Conservation (phyloP, 129 eudicot genomes). For the Helianthus tuberosus region DNA sequence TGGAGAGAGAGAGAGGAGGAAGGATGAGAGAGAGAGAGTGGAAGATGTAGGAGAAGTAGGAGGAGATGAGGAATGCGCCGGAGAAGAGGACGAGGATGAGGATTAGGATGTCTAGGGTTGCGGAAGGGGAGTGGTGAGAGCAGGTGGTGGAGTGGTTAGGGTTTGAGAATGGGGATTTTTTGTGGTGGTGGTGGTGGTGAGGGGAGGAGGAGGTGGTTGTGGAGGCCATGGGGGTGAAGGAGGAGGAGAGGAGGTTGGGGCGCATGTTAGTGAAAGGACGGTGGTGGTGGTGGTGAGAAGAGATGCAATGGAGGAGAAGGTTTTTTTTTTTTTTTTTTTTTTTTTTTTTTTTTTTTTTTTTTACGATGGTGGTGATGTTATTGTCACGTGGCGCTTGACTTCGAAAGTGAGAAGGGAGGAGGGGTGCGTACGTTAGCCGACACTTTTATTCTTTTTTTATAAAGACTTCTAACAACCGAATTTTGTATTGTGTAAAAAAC, state of each 20-base stretch:
- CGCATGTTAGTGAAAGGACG: slow-evolving; percentile 70
- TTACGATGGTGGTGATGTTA: slow-evolving; percentile 24
- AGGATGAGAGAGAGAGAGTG: slow-evolving; percentile 64
- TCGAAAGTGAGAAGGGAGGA: slow-evolving; percentile 23
- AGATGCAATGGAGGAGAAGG: slow-evolving; percentile 7
- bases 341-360: slow-evolving; percentile 8
- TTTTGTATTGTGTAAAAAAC: too few species aligned
- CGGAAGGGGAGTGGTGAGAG: slow-evolving; percentile 70
- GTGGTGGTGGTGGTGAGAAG: slow-evolving; percentile 23
- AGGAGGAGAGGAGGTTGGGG: slow-evolving; percentile 50
- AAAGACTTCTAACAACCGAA: too few species aligned
- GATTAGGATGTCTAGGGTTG: slow-evolving; percentile 74
- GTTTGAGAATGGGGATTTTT: slow-evolving; percentile 40
- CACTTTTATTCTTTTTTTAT: neutral
- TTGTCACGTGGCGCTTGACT: slow-evolving; percentile 24
- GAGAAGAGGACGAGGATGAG: slow-evolving; percentile 72
- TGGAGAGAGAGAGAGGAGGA: slow-evolving; percentile 41
- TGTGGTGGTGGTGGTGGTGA: slow-evolving; percentile 36
- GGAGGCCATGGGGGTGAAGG: slow-evolving; percentile 46
- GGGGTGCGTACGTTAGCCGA: slow-evolving; percentile 47
- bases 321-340: neutral
- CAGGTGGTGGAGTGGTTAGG: slow-evolving; percentile 36
- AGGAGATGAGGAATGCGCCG: slow-evolving; percentile 68
- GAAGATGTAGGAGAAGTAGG: slow-evolving; percentile 80
- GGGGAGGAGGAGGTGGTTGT: slow-evolving; percentile 27